Evolutionary conservation across 208 protist species (phyloP).

Genomic region (Acanthamoeba healyi): DNA sequence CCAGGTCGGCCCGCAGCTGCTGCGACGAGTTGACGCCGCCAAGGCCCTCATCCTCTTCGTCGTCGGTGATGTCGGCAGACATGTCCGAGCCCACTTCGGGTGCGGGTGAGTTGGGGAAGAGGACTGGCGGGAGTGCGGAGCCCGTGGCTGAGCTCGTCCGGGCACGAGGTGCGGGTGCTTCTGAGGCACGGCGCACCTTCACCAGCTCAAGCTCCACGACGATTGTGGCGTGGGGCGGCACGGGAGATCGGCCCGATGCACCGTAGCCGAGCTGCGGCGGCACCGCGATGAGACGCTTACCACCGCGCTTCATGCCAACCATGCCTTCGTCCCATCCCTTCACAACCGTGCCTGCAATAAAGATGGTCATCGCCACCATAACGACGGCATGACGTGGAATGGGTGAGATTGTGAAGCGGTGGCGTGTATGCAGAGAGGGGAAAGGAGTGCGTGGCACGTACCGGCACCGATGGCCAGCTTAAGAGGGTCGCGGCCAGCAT

Average conservation of each 20-base stretch:
- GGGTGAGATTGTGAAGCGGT: no score
- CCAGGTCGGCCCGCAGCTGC: slow-evolving; percentile 30
- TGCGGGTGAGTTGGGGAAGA: slow-evolving; percentile 36
- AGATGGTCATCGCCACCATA: background rate
- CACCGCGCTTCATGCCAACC: slow-evolving; percentile 55
- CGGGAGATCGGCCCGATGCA: background rate
- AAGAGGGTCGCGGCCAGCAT: background rate
- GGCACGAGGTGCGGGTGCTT: background rate
- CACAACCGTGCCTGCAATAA: background rate
- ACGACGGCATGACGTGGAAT: no score
- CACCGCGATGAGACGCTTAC: slow-evolving; percentile 35
- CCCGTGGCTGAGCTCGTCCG: background rate
- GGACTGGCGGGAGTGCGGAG: background rate
- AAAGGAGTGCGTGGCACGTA: no score
- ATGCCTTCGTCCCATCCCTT: slow-evolving; percentile 61
- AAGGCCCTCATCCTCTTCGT: slow-evolving; percentile 6
- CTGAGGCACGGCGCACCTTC: slow-evolving; percentile 1
- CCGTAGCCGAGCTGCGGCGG: slow-evolving; percentile 41
- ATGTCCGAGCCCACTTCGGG: background rate
- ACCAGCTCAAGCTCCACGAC: slow-evolving; percentile 41
- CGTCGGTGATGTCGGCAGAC: slow-evolving; percentile 19
- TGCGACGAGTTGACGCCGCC: background rate
- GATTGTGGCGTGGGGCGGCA: slow-evolving; percentile 27
- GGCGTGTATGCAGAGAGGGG: background rate
- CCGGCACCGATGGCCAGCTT: slow-evolving; percentile 11